Conservation (phyloP, 23 red algal genomes). For the Gracilaria vermiculophylla region DNA sequence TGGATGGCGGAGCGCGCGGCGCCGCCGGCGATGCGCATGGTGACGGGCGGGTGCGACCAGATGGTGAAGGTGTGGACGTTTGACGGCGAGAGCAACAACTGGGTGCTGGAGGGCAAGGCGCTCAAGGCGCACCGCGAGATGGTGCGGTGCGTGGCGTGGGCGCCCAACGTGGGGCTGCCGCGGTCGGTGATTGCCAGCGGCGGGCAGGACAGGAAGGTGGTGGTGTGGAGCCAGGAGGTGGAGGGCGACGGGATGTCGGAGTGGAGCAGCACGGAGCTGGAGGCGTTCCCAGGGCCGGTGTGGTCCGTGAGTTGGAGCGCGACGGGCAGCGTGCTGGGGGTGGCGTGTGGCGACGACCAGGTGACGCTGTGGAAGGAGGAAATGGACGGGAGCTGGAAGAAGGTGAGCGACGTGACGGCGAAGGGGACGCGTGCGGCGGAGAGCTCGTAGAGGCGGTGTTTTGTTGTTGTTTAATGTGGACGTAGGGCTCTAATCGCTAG, state of each 20-base stretch:
- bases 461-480: no score
- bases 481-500: not conserved
- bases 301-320: conserved; percentile 96
- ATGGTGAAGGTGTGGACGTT: conserved; percentile 76
- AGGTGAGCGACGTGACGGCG: conserved; percentile 45
- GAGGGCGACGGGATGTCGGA: conserved; percentile 42
- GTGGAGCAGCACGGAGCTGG: conserved; percentile 81
- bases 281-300: conserved; percentile 71
- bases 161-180: conserved; percentile 74
- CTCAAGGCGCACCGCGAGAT: conserved; percentile 87
- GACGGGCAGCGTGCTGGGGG: conserved; percentile 82
- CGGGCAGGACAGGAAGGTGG: conserved; percentile 89
- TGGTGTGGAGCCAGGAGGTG: conserved; percentile 86
- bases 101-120: conserved; percentile 69
- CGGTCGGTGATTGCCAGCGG: conserved; percentile 63
- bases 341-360: conserved; percentile 83
- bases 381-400: conserved; percentile 64
- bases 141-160: conserved; percentile 96
- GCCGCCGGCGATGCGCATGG: conserved; percentile 82
- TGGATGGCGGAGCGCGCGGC: conserved; percentile 70
- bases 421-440: conserved; percentile 34
- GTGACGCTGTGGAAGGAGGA: conserved; percentile 95
- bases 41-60: conserved; percentile 92
- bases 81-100: conserved; percentile 48
- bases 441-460: conserved; percentile 15